A percentile compares a stretch with the other conserved stretches of the same genome.
Evolutionary conservation across 2,329 filamentous ascomycete species (phyloP).

Genomic region (Coniella vitis): DNA sequence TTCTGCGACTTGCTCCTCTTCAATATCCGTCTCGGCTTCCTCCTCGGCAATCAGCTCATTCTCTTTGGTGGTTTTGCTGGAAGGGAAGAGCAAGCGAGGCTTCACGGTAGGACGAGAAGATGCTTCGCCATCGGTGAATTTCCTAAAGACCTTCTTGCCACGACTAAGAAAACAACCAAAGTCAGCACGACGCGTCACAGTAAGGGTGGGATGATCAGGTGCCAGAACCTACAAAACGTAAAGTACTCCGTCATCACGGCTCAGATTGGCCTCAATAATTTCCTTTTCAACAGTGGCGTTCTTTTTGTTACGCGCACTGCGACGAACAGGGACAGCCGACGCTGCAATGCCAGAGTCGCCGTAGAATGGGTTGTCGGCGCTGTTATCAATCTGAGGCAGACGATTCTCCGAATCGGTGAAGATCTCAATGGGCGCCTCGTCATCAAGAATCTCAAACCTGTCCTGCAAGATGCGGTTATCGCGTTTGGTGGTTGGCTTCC

Average conservation of each 20-base stretch:
- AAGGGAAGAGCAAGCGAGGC: slow-evolving; percentile 64
- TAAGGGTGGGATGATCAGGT: background rate
- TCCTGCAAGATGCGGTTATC: slow-evolving; percentile 48
- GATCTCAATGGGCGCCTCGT: slow-evolving; percentile 58
- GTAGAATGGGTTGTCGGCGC: slow-evolving; percentile 66
- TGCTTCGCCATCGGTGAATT: slow-evolving; percentile 44
- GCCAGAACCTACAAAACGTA: slow-evolving; percentile 64
- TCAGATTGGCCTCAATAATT: slow-evolving; percentile 45
- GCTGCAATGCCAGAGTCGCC: slow-evolving; percentile 35
- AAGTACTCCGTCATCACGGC: slow-evolving; percentile 65
- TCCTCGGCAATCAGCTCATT: slow-evolving; percentile 38
- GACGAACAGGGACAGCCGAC: slow-evolving; percentile 38
- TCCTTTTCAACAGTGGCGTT: slow-evolving; percentile 50
- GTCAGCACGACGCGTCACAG: background rate
- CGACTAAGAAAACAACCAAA: slow-evolving; percentile 45
- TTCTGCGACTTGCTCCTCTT: slow-evolving; percentile 35
- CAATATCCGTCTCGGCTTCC: slow-evolving; percentile 53
- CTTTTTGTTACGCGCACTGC: slow-evolving; percentile 44
- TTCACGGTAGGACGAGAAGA: slow-evolving; percentile 38
- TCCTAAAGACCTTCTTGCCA: slow-evolving; percentile 71
- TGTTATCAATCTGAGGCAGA: slow-evolving; percentile 60
- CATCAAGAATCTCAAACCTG: slow-evolving; percentile 52
- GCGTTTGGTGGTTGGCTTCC: slow-evolving; percentile 51
- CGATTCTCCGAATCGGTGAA: slow-evolving; percentile 77
- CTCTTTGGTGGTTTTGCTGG: slow-evolving; percentile 34